These are phyloP conservation scores for Citrus australasica DNA, from an alignment of 345 rosid genomes.

Conservation along the genomic window DNA sequence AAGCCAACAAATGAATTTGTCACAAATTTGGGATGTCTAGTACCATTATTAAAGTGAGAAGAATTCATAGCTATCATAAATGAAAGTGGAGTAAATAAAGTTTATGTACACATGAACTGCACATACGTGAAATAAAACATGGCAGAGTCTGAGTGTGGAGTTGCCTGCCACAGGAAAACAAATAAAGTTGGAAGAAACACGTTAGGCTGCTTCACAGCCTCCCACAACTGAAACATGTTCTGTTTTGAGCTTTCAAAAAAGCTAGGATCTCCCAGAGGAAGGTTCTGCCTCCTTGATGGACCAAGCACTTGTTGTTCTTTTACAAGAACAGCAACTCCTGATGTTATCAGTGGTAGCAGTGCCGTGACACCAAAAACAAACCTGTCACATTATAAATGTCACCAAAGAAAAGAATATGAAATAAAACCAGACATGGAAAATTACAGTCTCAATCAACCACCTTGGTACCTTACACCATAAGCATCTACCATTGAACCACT, in stretches of 20 bases:
- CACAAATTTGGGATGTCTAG: not conserved
- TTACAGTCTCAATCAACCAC: not conserved
- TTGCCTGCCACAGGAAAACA: conserved; percentile 97
- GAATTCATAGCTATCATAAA: conserved; percentile 6
- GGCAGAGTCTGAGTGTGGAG: conserved; percentile 98
- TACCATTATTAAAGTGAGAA: conserved; percentile 10
- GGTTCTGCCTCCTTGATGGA: conserved; percentile 38
- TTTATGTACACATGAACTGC: not conserved
- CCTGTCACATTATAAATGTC: conserved; percentile 50
- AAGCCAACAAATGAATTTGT: conserved; percentile 8
- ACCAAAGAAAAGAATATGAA: conserved; percentile 7
- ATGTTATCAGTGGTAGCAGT: conserved; percentile 74
- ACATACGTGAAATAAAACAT: conserved; percentile 96
- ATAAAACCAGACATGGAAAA: conserved; percentile 1
- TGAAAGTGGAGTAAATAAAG: not conserved
- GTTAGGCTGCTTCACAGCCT: conserved; percentile 73
- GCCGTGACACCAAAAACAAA: conserved; percentile 96
- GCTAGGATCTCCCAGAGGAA: conserved; percentile 35
- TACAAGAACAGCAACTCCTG: conserved; percentile 93
- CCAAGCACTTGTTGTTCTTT: conserved; percentile 62
- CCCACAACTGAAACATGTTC: conserved; percentile 60
- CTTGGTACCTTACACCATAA: conserved; percentile 80
- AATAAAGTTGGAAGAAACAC: conserved; percentile 84
- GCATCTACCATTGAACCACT: conserved; percentile 90
- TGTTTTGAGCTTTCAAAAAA: conserved; percentile 71